Evolutionary conservation across 1,139 yeast genomes (phyloP), one percentile per base, ranked within the genome.

Genomic region (Geotrichum citri-aurantii): DNA sequence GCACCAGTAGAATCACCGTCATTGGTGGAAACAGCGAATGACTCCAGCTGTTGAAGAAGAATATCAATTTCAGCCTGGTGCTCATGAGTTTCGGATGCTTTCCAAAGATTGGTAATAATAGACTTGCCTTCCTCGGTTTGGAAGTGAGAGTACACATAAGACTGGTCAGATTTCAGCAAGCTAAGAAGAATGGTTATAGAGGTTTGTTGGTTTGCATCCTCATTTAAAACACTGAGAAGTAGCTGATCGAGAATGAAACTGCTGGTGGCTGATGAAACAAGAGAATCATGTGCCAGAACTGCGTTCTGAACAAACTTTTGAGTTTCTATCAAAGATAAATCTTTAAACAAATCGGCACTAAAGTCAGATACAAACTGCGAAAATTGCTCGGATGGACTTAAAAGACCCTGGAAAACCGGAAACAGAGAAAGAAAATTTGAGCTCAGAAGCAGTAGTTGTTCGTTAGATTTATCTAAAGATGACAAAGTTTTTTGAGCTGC

Each of bases 81-180:
- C 19, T 53, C 52, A 47, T 57, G 56, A 17, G 26, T 48, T 47
- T 58, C 60, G 1, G 55, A 55, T 6, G 33, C 52, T 37, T 50
- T 58, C 60, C 60, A 58, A 17, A 58, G 54, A 21, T 57, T 40
- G 19, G 57, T 44, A 33, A 57, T 37, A 3, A 12, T 23, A 8
- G 54, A 7, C 29, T 57, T 57, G n/a, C 59, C 59, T 11, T 49
- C 54, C 1, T 21, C 24, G 12, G 59, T 52, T 24, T 57, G 59
- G 19, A 54, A 57, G 46, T 29, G 46, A 26, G 37, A 27, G 27
- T 23, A n/a, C 10, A 50, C 31, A 50, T 40, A 57, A 14, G 23
- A n/a, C 19, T 57, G 50, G 17, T 57, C 59, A 42, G 19, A 5
- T 27, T 53, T 53, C 11, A 46, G n/a, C 11, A 57, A 40, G 2